phyloP scores from a whole-genome alignment of 345 rosid species.

The Dimocarpus longan region DNA sequence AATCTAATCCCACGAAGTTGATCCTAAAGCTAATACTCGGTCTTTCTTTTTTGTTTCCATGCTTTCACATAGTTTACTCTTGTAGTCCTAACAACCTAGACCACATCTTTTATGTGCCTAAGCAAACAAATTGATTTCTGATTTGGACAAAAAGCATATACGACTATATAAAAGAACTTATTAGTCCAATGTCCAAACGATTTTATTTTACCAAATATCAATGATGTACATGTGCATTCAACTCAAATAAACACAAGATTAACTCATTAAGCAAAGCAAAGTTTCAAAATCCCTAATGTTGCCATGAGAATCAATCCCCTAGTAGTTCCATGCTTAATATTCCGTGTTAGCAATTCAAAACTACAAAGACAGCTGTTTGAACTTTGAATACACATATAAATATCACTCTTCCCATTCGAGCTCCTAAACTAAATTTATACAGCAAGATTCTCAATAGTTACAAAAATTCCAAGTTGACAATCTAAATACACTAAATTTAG shows the following conservation, averaged over 20 bases:
- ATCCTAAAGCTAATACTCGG: not conserved
- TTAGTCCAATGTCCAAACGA: not conserved
- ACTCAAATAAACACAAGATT: not conserved
- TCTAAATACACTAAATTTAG: not conserved
- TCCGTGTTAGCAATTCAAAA: not conserved
- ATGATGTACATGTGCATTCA: not conserved
- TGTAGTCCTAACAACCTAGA: not conserved
- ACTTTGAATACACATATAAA: not conserved
- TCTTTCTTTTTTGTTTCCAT: not conserved
- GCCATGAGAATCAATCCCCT: not conserved
- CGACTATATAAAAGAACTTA: not conserved
- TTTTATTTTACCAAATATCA: not conserved
- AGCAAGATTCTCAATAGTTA: not conserved
- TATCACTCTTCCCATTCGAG: not conserved
- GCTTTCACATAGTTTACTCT: not conserved
- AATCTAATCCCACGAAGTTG: not conserved
- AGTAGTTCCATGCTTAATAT: not conserved
- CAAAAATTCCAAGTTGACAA: not conserved
- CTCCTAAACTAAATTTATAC: not conserved
- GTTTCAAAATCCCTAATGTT: not conserved
- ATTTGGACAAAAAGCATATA: not conserved
- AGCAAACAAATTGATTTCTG: not conserved
- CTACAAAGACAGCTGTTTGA: not conserved
- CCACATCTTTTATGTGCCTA: not conserved
- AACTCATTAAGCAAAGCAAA: conserved; percentile 3